These are phyloP conservation scores for Hyphopichia burtonii DNA, from an alignment of 1,139 yeast genomes.

Conservation along the genomic window DNA sequence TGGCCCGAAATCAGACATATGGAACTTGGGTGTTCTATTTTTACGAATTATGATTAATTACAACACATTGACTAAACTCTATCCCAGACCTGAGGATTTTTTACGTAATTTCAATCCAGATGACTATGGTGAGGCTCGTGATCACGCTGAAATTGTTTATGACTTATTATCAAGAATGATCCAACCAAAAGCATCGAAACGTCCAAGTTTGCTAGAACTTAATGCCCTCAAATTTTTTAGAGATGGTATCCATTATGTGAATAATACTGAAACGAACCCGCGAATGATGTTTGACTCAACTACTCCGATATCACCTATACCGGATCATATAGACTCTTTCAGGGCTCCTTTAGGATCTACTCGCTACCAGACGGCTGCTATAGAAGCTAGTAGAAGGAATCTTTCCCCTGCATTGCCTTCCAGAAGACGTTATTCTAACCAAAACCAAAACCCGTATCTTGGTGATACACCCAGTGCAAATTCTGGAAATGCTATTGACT, in stretches of 20 bases:
- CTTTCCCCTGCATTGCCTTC: slow-evolving; percentile 2
- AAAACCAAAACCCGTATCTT: slow-evolving; percentile 10
- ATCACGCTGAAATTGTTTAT: slow-evolving; percentile 42
- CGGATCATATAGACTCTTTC: background rate
- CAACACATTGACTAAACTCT: slow-evolving; percentile 43
- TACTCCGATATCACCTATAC: background rate
- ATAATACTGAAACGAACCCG: background rate
- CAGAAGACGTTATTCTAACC: slow-evolving; percentile 19
- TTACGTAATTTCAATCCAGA: slow-evolving; percentile 40
- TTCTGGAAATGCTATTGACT: background rate
- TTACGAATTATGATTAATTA: slow-evolving; percentile 68
- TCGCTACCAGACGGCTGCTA: background rate
- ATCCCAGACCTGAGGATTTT: slow-evolving; percentile 62
- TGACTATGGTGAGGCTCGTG: slow-evolving; percentile 29
- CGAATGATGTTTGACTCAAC: background rate
- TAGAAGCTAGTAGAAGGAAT: background rate
- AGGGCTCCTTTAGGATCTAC: background rate
- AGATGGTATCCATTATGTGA: slow-evolving; percentile 39
- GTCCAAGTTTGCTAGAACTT: slow-evolving; percentile 82
- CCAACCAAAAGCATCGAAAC: slow-evolving; percentile 61
- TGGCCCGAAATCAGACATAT: slow-evolving; percentile 79
- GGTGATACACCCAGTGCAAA: background rate
- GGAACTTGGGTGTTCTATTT: slow-evolving; percentile 86
- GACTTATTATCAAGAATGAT: slow-evolving; percentile 71
- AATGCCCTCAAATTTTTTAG: slow-evolving; percentile 80